Conservation (phyloP, 2,329 filamentous ascomycete genomes). For the Parastagonospora avenae region DNA sequence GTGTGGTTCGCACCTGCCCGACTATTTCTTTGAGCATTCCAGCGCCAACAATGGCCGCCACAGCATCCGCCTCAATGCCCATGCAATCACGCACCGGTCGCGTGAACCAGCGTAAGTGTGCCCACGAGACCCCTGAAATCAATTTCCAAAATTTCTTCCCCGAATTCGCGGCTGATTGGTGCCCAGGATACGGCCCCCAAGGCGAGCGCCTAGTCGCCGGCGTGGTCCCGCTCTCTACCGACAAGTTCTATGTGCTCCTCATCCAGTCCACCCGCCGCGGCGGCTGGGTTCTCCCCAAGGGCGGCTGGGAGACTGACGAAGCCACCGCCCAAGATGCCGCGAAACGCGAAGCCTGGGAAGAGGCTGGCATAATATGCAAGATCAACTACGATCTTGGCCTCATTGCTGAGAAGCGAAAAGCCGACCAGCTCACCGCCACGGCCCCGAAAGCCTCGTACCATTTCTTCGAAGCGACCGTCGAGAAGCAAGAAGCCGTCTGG, state of each 20-base stretch:
- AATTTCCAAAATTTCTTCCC: too few species aligned
- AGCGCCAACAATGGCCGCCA: constrained; percentile 50
- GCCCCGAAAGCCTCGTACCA: constrained; percentile 78
- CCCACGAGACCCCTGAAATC: constrained; percentile 20
- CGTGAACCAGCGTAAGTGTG: constrained; percentile 77
- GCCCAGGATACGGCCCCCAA: constrained; percentile 82
- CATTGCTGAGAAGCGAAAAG: constrained; percentile 77
- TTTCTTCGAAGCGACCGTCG: constrained; percentile 88
- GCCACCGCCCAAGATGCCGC: constrained; percentile 81
- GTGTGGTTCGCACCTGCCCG: constrained; percentile 5
- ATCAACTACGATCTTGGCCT: constrained; percentile 85
- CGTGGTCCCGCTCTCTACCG: constrained; percentile 84
- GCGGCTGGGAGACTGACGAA: constrained; percentile 97
- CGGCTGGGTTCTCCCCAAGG: constrained; percentile 96
- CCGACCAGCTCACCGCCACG: constrained; percentile 56
- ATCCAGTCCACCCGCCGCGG: constrained; percentile 91
- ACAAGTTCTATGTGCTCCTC: constrained; percentile 86
- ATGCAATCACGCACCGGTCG: constrained; percentile 75
- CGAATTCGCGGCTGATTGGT: constrained; percentile 10
- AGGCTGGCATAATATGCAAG: constrained; percentile 87
- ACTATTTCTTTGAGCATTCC: constrained; percentile 13
- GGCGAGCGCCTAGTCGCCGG: constrained; percentile 95
- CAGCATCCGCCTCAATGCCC: constrained; percentile 49
- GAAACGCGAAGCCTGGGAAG: constrained; percentile 94
- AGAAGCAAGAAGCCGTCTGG: constrained; percentile 84